phyloP scores from a whole-genome alignment of 352 stramenopile species.

The Pythium apleroticum region DNA sequence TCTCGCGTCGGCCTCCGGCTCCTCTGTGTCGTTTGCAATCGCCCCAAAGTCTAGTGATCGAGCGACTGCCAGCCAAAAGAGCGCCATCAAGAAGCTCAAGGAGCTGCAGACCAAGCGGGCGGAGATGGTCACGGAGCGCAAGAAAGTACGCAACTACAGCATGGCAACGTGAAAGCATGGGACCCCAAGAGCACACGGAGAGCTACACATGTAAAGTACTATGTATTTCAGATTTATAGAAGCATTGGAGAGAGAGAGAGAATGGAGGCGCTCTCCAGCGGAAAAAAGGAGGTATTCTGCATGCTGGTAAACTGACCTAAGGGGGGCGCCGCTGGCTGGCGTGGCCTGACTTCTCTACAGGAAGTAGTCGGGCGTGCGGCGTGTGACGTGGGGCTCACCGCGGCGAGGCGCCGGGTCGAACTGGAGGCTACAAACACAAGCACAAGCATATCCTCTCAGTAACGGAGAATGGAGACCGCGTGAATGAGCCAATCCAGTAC shows the following conservation, averaged over 20 bases:
- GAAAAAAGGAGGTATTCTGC: background rate
- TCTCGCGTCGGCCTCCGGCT: conserved; percentile 32
- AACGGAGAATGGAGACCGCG: too few species aligned
- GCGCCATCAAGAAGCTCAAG: conserved; percentile 65
- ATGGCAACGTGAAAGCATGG: conserved; percentile 32
- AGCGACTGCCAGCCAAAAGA: conserved; percentile 62
- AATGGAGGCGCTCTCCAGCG: background rate
- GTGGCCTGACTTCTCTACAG: conserved; percentile 57
- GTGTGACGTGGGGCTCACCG: conserved; percentile 92
- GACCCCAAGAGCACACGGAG: background rate
- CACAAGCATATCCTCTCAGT: conserved; percentile 2
- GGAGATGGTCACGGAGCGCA: conserved; percentile 75
- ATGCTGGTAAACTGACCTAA: background rate
- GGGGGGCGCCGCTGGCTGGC: conserved; percentile 1
- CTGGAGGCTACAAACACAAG: conserved; percentile 72
- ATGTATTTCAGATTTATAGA: conserved; percentile 31
- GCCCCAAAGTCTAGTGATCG: conserved; percentile 43
- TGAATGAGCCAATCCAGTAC: conserved; percentile 40
- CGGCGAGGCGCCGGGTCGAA: conserved; percentile 93
- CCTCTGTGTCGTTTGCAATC: conserved; percentile 11
- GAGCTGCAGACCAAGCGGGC: conserved; percentile 68
- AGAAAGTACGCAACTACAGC: conserved; percentile 83
- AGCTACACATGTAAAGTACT: background rate
- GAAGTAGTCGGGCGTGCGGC: conserved; percentile 95
- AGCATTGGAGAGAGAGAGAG: background rate